A percentile compares a stretch with the other conserved stretches of the same genome.
phyloP scores from a whole-genome alignment of 768 basidiomycete genomes.

The Lepiota subincarnata region DNA sequence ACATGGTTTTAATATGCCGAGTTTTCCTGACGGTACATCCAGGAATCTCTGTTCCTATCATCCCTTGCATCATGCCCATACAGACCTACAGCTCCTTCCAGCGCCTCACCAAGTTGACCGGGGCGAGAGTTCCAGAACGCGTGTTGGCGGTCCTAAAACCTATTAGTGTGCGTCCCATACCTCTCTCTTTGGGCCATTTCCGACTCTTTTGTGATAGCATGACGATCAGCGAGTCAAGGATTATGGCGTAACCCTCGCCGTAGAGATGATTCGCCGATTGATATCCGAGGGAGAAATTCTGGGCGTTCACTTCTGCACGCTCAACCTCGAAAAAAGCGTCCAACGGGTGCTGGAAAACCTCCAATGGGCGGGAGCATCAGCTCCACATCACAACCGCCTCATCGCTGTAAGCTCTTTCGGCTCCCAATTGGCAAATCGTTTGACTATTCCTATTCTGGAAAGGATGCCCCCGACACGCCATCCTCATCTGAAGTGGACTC shows the following conservation, averaged over 20 bases:
- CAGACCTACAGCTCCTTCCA: conserved; percentile 94
- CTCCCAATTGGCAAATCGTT: conserved; percentile 2
- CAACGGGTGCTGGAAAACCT: conserved; percentile 78
- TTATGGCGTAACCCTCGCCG: conserved; percentile 85
- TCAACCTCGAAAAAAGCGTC: conserved; percentile 96
- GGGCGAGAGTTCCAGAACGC: conserved; percentile 54
- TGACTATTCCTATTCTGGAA: conserved; percentile 15
- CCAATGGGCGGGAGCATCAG: conserved; percentile 56
- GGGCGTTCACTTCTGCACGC: conserved; percentile 92
- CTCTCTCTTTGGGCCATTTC: not conserved
- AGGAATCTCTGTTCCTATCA: conserved; percentile 89
- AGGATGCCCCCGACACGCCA: conserved; percentile 37
- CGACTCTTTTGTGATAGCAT: conserved; percentile 43
- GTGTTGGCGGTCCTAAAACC: conserved; percentile 11
- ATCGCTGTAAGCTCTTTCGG: conserved; percentile 46
- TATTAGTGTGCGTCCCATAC: conserved; percentile 61
- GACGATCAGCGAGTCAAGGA: conserved; percentile 94
- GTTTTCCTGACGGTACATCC: not conserved
- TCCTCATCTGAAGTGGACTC: conserved; percentile 21
- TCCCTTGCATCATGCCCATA: conserved; percentile 97
- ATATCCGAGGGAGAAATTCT: conserved; percentile 51
- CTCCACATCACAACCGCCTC: conserved; percentile 53
- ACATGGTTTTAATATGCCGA: not conserved
- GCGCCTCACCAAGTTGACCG: conserved; percentile 86
- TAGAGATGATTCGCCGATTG: conserved; percentile 67